Evolutionary conservation across 2,329 filamentous ascomycete genomes (phyloP).

Genomic region (Fusarium poae): DNA sequence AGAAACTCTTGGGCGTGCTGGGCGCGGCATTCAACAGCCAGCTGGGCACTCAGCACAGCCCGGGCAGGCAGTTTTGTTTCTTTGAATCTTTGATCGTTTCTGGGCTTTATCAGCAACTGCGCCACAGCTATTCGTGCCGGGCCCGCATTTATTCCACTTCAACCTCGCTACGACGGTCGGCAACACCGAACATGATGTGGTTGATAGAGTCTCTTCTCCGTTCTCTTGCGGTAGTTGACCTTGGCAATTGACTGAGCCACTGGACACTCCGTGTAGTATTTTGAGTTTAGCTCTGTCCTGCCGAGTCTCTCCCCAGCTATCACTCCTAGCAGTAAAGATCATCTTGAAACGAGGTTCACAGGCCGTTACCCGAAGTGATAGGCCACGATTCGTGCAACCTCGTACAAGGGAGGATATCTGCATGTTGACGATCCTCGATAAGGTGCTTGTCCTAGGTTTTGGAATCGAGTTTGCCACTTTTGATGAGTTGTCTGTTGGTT

Average conservation of each 20-base stretch:
- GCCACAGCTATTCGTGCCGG: constrained; percentile 27
- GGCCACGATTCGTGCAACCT: constrained; percentile 12
- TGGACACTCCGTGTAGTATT: constrained; percentile 11
- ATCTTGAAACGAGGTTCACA: constrained; percentile 21
- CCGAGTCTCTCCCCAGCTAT: constrained; percentile 6
- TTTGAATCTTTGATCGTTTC: neutral
- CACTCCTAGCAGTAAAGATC: constrained; percentile 14
- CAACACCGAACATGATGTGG: constrained; percentile 32
- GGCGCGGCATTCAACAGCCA: constrained; percentile 27
- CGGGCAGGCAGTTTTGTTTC: constrained; percentile 7
- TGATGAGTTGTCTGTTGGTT: constrained; percentile 31
- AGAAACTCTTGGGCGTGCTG: constrained; percentile 27
- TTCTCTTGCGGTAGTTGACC: constrained; percentile 8
- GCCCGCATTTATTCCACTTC: constrained; percentile 27
- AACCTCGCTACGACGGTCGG: constrained; percentile 20
- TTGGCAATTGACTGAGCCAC: constrained; percentile 3
- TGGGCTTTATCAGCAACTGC: constrained; percentile 17
- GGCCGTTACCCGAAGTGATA: constrained; percentile 12
- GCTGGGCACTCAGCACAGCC: constrained; percentile 33
- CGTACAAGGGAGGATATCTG: constrained; percentile 8
- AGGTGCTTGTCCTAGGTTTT: constrained; percentile 11
- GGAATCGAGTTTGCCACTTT: constrained; percentile 28
- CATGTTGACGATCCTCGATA: constrained; percentile 18
- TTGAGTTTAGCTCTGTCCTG: constrained; percentile 15
- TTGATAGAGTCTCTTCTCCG: neutral